Conservation (phyloP, 495 filamentous ascomycete species). For the Lepraria neglecta region DNA sequence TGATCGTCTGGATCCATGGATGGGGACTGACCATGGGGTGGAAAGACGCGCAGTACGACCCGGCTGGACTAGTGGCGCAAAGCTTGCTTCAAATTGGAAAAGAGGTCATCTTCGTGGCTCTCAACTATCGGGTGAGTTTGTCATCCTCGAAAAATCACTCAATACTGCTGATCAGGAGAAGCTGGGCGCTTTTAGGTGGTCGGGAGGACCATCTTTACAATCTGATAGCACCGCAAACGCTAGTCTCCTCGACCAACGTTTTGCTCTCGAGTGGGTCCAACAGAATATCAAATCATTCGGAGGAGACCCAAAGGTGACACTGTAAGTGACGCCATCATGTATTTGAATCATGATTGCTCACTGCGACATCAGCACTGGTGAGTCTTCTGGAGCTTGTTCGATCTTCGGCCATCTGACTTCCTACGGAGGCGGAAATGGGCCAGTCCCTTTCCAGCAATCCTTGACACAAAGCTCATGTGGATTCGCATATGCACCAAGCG, state of each 20-base stretch:
- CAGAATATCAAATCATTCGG: conserved; percentile 52
- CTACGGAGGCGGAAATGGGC: not conserved
- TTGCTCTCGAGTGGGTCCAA: conserved; percentile 57
- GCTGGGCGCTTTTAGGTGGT: not conserved
- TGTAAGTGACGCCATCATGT: too few relatives aligned
- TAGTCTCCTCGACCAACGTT: conserved; percentile 48
- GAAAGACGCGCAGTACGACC: not conserved
- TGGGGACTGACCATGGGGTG: too few relatives aligned
- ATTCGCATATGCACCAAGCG: not conserved
- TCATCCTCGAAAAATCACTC: not conserved
- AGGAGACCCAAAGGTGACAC: conserved; percentile 26
- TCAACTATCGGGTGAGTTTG: not conserved
- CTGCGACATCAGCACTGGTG: not conserved
- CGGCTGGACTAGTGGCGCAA: not conserved
- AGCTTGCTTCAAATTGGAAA: not conserved
- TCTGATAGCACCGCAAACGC: not conserved
- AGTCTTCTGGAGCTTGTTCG: not conserved
- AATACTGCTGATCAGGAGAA: not conserved
- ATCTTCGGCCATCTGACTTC: not conserved
- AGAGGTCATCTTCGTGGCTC: not conserved
- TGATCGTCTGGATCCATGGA: too few relatives aligned
- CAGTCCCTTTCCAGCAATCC: not conserved
- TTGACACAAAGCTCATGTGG: not conserved
- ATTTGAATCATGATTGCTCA: too few relatives aligned
- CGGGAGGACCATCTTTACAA: not conserved